Evolutionary conservation across 2,329 filamentous ascomycete species (phyloP).

Genomic region (Pseudogymnoascus sp.): DNA sequence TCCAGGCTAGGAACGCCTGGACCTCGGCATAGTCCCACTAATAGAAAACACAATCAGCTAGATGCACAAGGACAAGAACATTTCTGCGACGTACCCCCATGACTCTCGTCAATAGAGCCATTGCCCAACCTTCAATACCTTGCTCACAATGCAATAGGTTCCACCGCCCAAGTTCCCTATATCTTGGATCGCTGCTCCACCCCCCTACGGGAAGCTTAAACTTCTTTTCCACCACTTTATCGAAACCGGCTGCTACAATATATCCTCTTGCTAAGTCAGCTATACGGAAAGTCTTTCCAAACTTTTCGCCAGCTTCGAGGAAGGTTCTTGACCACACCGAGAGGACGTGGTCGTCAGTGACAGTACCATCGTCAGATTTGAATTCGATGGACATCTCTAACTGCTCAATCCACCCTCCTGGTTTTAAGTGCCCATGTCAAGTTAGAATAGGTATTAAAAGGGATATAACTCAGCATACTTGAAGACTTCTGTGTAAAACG

Average conservation of each 20-base stretch:
- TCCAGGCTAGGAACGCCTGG: conserved; percentile 10
- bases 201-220: neutral
- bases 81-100: conserved; percentile 14
- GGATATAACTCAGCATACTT: conserved; percentile 31
- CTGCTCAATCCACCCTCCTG: conserved; percentile 13
- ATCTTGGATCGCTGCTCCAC: neutral
- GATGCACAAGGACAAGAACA: neutral
- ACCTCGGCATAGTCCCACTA: conserved; percentile 14
- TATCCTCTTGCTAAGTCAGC: conserved; percentile 17
- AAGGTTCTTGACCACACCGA: conserved; percentile 17
- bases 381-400: conserved; percentile 7
- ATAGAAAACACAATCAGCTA: neutral
- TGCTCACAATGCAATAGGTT: neutral
- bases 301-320: conserved; percentile 30
- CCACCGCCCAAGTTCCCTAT: neutral
- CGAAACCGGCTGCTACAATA: conserved; percentile 13
- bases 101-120: conserved; percentile 18
- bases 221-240: neutral
- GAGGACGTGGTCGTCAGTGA: neutral
- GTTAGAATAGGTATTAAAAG: conserved; percentile 15
- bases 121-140: neutral
- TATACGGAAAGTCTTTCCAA: conserved; percentile 19
- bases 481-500: conserved; percentile 24
- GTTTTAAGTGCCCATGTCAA: conserved; percentile 8
- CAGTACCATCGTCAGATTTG: neutral